Conservation (phyloP, 202 grass and related monocot genomes). For the Eragrostis tef region DNA sequence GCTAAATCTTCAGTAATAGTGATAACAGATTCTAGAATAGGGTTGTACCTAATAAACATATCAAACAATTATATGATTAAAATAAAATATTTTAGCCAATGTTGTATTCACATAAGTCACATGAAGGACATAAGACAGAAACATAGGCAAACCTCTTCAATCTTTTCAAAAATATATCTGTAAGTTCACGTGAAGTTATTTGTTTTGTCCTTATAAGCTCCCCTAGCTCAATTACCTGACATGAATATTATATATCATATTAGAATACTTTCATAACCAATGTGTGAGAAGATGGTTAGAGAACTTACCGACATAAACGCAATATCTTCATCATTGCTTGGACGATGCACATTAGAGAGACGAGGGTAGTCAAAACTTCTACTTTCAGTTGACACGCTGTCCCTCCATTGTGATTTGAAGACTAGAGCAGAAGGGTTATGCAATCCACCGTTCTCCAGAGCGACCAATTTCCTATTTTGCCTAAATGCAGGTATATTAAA, state of each 20-base stretch:
- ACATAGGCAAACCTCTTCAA: conserved; percentile 62
- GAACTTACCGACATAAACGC: conserved; percentile 92
- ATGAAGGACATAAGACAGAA: conserved; percentile 15
- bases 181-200: conserved; percentile 85
- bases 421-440: conserved; percentile 79
- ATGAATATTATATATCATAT: neutral
- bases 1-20: conserved; percentile 86
- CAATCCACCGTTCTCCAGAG: conserved; percentile 67
- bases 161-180: conserved; percentile 75
- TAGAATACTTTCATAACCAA: neutral
- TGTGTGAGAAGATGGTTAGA: conserved; percentile 16
- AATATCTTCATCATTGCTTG: conserved; percentile 85
- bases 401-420: conserved; percentile 79
- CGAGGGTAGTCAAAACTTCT: conserved; percentile 61
- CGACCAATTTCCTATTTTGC: conserved; percentile 71
- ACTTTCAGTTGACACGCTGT: conserved; percentile 39
- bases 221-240: conserved; percentile 71
- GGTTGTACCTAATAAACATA: conserved; percentile 67
- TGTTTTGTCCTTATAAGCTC: conserved; percentile 83
- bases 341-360: conserved; percentile 35
- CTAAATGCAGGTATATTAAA: conserved; percentile 80
- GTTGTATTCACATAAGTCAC: conserved; percentile 3
- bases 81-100: neutral
- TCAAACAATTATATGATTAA: conserved; percentile 43
- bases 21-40: conserved; percentile 71